Conservation (phyloP, 2,329 filamentous ascomycete species). For the Colletotrichum siamense region DNA sequence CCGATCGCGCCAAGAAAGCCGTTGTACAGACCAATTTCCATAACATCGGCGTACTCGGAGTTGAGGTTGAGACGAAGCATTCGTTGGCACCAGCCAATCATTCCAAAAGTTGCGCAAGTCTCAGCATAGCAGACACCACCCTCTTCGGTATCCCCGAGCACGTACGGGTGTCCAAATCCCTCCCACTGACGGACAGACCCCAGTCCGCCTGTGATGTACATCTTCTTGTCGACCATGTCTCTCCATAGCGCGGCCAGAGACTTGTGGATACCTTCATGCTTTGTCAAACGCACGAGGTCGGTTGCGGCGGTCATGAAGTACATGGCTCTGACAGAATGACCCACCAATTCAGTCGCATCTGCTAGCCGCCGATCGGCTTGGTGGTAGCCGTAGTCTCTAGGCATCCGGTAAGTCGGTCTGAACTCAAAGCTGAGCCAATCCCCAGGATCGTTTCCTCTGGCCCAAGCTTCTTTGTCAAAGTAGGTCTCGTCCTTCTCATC, state of each 20-base stretch:
- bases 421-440: not conserved
- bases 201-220: constrained; percentile 67
- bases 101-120: constrained; percentile 1
- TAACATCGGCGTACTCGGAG: not conserved
- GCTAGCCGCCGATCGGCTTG: constrained; percentile 61
- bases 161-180: not conserved
- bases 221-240: constrained; percentile 66
- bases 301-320: constrained; percentile 64
- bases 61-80: not conserved
- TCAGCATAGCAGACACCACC: not conserved
- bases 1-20: not conserved
- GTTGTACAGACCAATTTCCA: not conserved
- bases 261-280: constrained; percentile 33
- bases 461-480: constrained; percentile 56
- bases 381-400: constrained; percentile 50
- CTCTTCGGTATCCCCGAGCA: not conserved
- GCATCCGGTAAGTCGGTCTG: constrained; percentile 46
- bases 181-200: constrained; percentile 40
- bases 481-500: constrained; percentile 56
- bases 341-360: constrained; percentile 59
- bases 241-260: constrained; percentile 57
- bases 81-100: not conserved
- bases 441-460: constrained; percentile 43
- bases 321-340: constrained; percentile 64
- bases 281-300: constrained; percentile 48